Conservation (phyloP, 257 asterid species). For the Handroanthus guayacan region DNA sequence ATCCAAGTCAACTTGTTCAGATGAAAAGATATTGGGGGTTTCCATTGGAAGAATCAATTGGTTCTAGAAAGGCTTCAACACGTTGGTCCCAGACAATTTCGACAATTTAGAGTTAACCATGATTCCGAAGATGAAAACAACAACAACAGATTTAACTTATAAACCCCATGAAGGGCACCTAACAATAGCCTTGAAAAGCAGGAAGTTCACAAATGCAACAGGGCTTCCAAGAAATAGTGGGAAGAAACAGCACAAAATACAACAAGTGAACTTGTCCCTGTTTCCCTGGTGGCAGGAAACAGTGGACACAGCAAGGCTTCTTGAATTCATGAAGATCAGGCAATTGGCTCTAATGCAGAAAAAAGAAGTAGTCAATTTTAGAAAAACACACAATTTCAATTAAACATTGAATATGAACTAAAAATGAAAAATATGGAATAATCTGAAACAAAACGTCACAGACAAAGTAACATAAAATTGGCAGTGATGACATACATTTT, state of each 20-base stretch:
- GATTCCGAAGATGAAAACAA: slow-evolving; percentile 33
- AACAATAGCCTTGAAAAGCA: slow-evolving; percentile 58
- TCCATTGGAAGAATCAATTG: slow-evolving; percentile 44
- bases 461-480: background rate
- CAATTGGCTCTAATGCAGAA: slow-evolving; percentile 44
- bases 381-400: background rate
- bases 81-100: slow-evolving; percentile 36
- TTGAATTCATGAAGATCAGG: slow-evolving; percentile 75
- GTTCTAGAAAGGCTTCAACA: slow-evolving; percentile 46
- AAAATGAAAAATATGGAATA: background rate
- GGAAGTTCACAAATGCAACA: slow-evolving; percentile 49
- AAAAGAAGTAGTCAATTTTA: slow-evolving; percentile 19
- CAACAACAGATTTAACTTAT: slow-evolving; percentile 21
- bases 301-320: slow-evolving; percentile 52
- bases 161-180: slow-evolving; percentile 47
- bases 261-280: slow-evolving; percentile 50
- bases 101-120: slow-evolving; percentile 69
- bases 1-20: slow-evolving; percentile 62
- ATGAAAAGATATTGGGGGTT: slow-evolving; percentile 44
- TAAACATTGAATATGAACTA: background rate
- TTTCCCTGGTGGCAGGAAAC: slow-evolving; percentile 82
- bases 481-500: background rate
- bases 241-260: slow-evolving; percentile 55
- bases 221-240: slow-evolving; percentile 56
- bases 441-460: background rate